Evolutionary conservation across 1,284 basidiomycete species (phyloP).

Genomic region (Marasmius fiardii): DNA sequence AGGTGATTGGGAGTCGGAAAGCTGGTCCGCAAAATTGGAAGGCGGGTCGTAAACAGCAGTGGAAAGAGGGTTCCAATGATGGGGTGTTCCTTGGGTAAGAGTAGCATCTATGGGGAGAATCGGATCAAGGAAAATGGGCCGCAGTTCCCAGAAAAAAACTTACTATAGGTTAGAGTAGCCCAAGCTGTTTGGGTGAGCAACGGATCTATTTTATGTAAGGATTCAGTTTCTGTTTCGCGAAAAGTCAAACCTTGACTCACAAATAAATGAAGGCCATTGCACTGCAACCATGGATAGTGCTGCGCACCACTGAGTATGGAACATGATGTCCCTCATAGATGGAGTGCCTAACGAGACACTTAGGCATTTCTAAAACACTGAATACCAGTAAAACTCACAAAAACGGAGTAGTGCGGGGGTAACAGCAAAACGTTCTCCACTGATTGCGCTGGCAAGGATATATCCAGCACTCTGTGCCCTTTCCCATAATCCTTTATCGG

Average conservation of each 20-base stretch:
- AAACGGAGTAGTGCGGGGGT: conserved; percentile 88
- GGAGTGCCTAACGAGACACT: conserved; percentile 70
- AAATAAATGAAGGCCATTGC: conserved; percentile 90
- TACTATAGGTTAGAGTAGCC: conserved; percentile 85
- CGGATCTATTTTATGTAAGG: conserved; percentile 56
- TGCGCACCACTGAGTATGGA: conserved; percentile 90
- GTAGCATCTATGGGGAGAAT: conserved; percentile 60
- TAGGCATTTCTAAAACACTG: conserved; percentile 12
- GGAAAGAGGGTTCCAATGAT: conserved; percentile 65
- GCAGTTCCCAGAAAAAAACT: conserved; percentile 27
- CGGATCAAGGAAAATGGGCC: conserved; percentile 5
- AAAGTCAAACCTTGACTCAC: conserved; percentile 42
- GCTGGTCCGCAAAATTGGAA: conserved; percentile 64
- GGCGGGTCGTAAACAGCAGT: conserved; percentile 63
- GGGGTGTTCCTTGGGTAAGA: conserved; percentile 42
- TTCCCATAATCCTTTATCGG: conserved; percentile 59
- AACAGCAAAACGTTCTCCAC: conserved; percentile 83
- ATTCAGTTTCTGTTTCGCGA: conserved; percentile 1
- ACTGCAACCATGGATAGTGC: conserved; percentile 90
- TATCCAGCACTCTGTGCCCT: conserved; percentile 79
- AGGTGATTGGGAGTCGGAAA: conserved; percentile 66
- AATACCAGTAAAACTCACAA: conserved; percentile 42
- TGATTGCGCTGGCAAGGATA: conserved; percentile 88
- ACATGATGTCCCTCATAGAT: conserved; percentile 87
- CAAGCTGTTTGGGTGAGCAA: conserved; percentile 83